phyloP scores from a whole-genome alignment of 371 early-diverging fungal genomes.

The Mortierella sp. region DNA sequence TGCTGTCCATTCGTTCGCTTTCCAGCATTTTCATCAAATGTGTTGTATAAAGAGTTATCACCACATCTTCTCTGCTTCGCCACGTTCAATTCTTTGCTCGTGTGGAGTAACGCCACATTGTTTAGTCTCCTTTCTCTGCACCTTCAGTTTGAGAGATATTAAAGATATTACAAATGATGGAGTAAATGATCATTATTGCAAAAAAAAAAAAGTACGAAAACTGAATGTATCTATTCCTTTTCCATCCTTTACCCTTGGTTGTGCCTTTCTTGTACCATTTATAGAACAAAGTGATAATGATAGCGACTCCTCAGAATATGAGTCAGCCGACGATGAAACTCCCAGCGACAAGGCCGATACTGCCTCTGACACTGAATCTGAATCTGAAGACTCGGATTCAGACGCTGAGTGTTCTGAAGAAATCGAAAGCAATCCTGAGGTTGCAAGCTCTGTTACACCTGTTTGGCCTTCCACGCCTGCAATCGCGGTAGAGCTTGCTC shows the following conservation, averaged over 20 bases:
- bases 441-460: background rate
- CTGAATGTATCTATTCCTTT: slow-evolving; percentile 9
- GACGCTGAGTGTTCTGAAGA: slow-evolving; percentile 24
- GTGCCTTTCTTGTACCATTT: background rate
- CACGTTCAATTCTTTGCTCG: background rate
- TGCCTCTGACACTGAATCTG: background rate
- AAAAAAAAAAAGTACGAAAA: slow-evolving; percentile 22
- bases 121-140: slow-evolving; percentile 1
- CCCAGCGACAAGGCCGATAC: slow-evolving; percentile 1
- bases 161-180: slow-evolving; percentile 19
- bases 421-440: background rate
- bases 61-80: background rate
- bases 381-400: slow-evolving; percentile 14
- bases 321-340: slow-evolving; percentile 18
- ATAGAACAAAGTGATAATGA: slow-evolving; percentile 10
- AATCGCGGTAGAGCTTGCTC: slow-evolving; percentile 20
- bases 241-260: background rate
- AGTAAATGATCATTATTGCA: background rate
- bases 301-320: slow-evolving; percentile 34
- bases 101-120: slow-evolving; percentile 6
- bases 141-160: slow-evolving; percentile 14
- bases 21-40: background rate
- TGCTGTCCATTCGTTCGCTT: slow-evolving; percentile 20
- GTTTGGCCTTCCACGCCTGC: slow-evolving; percentile 6
- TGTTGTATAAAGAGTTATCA: background rate